Evolutionary conservation across 1,284 basidiomycete species (phyloP).

Genomic region (Termitomyces sp.): DNA sequence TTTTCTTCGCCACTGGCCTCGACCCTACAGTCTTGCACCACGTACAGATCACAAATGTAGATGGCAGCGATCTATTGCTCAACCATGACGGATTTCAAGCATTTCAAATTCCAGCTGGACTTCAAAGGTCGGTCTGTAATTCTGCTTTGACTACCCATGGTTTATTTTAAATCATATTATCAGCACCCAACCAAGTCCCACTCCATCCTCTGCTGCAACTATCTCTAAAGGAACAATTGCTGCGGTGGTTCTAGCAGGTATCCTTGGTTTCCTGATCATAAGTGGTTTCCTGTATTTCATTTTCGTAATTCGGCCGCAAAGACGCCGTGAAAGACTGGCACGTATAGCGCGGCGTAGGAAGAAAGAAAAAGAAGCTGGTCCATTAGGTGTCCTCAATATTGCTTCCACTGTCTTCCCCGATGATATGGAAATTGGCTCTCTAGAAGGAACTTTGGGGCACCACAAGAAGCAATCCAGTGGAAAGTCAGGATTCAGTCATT

Average conservation of each 20-base stretch:
- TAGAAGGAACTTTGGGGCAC: constrained; percentile 7
- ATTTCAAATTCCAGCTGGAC: constrained; percentile 21
- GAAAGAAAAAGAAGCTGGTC: constrained; percentile 23
- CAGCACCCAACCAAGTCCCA: constrained; percentile 10
- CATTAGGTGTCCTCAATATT: constrained; percentile 25
- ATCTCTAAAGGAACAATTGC: constrained; percentile 53
- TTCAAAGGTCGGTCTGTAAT: constrained; percentile 29
- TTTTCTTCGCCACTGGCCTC: constrained; percentile 62
- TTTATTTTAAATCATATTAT: neutral
- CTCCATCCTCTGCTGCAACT: constrained; percentile 14
- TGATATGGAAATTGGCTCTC: constrained; percentile 15
- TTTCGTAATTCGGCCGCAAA: constrained; percentile 40
- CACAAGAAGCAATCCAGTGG: constrained; percentile 20
- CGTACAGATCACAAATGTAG: constrained; percentile 51
- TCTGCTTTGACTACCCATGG: neutral
- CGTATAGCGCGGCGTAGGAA: constrained; percentile 16
- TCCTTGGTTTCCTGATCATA: constrained; percentile 45
- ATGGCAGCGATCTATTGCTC: constrained; percentile 40
- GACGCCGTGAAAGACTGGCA: constrained; percentile 20
- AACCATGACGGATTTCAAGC: constrained; percentile 29
- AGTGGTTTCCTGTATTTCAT: constrained; percentile 36
- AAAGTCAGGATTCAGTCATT: constrained; percentile 33
- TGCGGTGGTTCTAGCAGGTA: constrained; percentile 50
- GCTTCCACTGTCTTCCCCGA: constrained; percentile 13
- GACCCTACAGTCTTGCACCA: constrained; percentile 43